Evolutionary conservation across 768 basidiomycete species (phyloP).

Genomic region (Xerocomus potaroensis): DNA sequence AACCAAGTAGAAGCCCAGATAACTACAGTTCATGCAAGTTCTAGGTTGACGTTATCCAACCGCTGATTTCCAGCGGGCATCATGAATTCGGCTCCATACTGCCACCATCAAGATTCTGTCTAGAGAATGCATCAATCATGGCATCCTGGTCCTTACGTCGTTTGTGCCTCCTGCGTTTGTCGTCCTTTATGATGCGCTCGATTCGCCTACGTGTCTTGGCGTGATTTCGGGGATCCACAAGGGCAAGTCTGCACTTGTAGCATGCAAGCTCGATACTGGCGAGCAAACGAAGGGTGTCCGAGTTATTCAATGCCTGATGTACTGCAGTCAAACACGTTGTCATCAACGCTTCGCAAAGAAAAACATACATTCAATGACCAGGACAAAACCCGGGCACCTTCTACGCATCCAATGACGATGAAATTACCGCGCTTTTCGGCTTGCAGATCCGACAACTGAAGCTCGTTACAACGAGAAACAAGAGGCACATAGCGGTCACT

Average conservation of each 20-base stretch:
- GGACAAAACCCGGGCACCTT: constrained; percentile 68
- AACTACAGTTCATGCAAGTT: constrained; percentile 12
- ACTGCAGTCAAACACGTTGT: constrained; percentile 9
- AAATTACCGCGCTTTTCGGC: constrained; percentile 88
- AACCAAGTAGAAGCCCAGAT: constrained; percentile 2
- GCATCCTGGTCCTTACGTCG: constrained; percentile 81
- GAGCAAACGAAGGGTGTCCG: constrained; percentile 76
- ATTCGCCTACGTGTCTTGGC: constrained; percentile 64
- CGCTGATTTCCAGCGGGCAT: constrained; percentile 7
- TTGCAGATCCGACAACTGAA: constrained; percentile 64
- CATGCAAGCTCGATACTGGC: constrained; percentile 85
- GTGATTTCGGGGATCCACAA: constrained; percentile 64
- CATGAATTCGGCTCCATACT: constrained; percentile 25
- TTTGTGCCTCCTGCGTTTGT: constrained; percentile 74
- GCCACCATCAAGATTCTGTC: constrained; percentile 36
- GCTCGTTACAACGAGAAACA: background rate
- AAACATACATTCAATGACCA: constrained; percentile 77
- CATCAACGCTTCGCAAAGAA: constrained; percentile 3
- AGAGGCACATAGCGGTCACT: constrained; percentile 14
- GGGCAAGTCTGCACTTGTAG: constrained; percentile 66
- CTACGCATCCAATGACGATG: constrained; percentile 77
- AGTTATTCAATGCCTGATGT: constrained; percentile 70
- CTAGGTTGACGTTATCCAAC: constrained; percentile 10
- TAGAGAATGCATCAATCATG: constrained; percentile 76
- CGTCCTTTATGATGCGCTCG: constrained; percentile 80